Percentiles rank a stretch among this genome's conserved stretches.
phyloP scores from a whole-genome alignment of 2,329 filamentous ascomycete species.

The Neofusicoccum sp. region DNA sequence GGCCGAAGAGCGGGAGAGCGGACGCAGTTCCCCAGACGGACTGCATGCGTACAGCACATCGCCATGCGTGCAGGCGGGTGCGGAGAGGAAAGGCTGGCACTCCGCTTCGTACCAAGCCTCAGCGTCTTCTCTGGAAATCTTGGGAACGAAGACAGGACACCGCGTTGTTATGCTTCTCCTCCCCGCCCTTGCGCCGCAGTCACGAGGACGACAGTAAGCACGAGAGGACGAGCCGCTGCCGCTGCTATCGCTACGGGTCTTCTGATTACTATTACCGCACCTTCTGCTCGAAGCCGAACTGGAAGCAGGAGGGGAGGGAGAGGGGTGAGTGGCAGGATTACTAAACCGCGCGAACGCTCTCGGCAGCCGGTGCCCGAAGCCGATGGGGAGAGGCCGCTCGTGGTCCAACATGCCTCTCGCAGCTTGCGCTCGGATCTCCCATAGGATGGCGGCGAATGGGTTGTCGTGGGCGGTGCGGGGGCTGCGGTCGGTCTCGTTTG shows the following conservation, averaged over 20 bases:
- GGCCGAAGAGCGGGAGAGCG: not conserved
- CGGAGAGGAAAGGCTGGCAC: constrained; percentile 31
- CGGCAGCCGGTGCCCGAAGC: constrained; percentile 30
- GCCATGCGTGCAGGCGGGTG: constrained; percentile 23
- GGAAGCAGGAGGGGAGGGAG: too few relatives aligned
- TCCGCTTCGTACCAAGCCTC: constrained; percentile 33
- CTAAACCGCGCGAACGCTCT: not conserved
- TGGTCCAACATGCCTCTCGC: constrained; percentile 24
- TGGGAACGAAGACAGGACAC: constrained; percentile 24
- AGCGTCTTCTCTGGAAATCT: constrained; percentile 25
- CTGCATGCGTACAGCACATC: constrained; percentile 31
- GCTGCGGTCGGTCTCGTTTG: constrained; percentile 28
- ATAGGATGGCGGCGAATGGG: constrained; percentile 42
- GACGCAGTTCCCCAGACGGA: not conserved
- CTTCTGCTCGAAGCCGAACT: constrained; percentile 10
- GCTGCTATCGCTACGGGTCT: not conserved
- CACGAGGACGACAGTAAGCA: not conserved
- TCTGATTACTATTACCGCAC: not conserved
- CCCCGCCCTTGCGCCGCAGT: too few relatives aligned
- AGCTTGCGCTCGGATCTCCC: constrained; percentile 36
- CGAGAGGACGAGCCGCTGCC: constrained; percentile 17
- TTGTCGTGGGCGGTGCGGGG: constrained; percentile 35
- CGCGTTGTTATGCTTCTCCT: too few relatives aligned
- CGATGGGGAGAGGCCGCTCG: constrained; percentile 28
- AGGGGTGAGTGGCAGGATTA: not conserved